Conservation (phyloP, 169 alveolate species). For the Plasmodium knowlesi region DNA sequence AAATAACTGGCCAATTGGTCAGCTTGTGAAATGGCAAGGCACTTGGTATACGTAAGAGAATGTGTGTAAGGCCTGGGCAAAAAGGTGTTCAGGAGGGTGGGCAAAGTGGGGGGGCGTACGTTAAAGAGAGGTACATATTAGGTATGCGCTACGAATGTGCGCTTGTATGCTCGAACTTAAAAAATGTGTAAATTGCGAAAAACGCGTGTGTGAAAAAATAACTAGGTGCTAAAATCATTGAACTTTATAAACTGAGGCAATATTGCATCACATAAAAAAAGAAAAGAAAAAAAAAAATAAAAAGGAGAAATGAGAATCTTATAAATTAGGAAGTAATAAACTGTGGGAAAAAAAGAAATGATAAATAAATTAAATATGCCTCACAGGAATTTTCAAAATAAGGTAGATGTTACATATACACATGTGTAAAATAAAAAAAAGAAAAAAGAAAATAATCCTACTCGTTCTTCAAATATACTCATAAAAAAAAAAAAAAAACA, state of each 20-base stretch:
- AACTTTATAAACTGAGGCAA: not conserved
- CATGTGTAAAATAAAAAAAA: not conserved
- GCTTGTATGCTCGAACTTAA: not conserved
- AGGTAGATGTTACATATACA: slow-evolving; percentile 10
- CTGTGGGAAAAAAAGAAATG: not conserved
- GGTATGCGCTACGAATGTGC: not conserved
- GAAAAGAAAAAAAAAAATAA: too few species aligned
- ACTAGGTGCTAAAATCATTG: not conserved
- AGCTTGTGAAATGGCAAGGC: not conserved
- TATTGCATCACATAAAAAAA: slow-evolving; percentile 4
- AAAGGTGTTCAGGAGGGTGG: not conserved
- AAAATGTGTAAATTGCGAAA: not conserved
- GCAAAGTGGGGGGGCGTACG: not conserved
- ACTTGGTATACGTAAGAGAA: not conserved
- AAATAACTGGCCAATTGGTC: not conserved
- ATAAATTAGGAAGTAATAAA: not conserved
- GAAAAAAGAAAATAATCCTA: not conserved
- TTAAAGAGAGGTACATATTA: not conserved
- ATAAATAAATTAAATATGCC: not conserved
- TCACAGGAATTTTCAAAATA: not conserved
- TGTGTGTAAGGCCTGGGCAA: not conserved
- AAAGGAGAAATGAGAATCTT: not conserved
- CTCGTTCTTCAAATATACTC: slow-evolving; percentile 2
- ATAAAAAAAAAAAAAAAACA: not conserved
- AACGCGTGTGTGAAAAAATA: not conserved